Base-by-base conservation (phyloP, 306 rosid genomes). In the Pueraria montana region DNA sequence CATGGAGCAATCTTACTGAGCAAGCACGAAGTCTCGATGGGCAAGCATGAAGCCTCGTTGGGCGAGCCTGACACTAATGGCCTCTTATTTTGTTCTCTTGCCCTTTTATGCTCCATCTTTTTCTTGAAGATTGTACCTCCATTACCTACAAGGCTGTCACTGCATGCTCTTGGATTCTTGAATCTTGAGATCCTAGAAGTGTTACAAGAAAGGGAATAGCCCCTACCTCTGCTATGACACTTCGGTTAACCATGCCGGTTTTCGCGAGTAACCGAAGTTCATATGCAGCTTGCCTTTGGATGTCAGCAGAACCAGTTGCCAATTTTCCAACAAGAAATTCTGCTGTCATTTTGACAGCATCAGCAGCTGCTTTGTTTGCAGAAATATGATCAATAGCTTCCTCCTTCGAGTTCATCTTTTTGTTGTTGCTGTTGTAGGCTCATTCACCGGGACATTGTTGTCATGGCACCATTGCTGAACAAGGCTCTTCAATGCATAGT, bases 311-410 rank as follows among this genome's bases (percentile, higher is more conserved):
- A 8, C 99, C 99, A 0, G 98, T 96, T 77, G 99, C 99, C 17
- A 96, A 82, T 85, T 96, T 96, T 59, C 99, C 99, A 23, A 96
- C 99, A 0, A 96, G 90, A 84, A 96, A 95, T 17, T 93, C 97
- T 23, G 98, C 94, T 52, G 97, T 93, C 92, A 95, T 91, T 89
- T 93, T 95, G 36, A 91, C 92, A 50, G 98, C 95, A 82, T 93
- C 94, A n/a, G 73, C 36, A 38, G 92, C 92, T n/a, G 93, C 89
- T 83, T 96, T 93, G 5, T 81, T 85, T 1, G 86, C 94, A 3
- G 94, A 93, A 27, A 93, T 89, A 62, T 93, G 96, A 78, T 93
- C 97, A 6, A 89, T 61, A 26, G 97, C 83, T 7, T 66, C 72
- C 8, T 87, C 87, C 0, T 80, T 70, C 12, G 23, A 56, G 53